These are phyloP conservation scores for Verbascum thapsus DNA, from an alignment of 257 asterid species.

Conservation along the genomic window DNA sequence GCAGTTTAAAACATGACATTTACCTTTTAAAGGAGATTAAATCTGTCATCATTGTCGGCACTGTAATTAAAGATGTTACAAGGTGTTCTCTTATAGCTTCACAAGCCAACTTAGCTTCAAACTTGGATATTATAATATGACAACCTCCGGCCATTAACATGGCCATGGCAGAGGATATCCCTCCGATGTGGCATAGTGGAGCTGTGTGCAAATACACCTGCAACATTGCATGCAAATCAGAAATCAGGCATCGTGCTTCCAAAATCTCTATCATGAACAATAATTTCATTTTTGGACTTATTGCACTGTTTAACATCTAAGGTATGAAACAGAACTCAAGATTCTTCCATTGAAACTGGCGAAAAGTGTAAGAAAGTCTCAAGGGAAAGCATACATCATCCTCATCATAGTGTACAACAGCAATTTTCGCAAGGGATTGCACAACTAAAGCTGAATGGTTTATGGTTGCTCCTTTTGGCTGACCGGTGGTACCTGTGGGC, in stretches of 20 bases:
- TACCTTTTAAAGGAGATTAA: slow-evolving; percentile 59
- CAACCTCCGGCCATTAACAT: slow-evolving; percentile 85
- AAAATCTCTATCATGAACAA: too few relatives aligned
- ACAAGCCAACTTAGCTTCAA: slow-evolving; percentile 60
- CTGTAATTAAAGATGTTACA: slow-evolving; percentile 79
- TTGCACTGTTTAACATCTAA: too few relatives aligned
- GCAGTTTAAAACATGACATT: not conserved
- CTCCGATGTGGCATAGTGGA: slow-evolving; percentile 93
- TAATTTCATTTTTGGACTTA: too few relatives aligned
- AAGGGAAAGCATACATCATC: slow-evolving; percentile 63
- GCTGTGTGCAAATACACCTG: slow-evolving; percentile 88
- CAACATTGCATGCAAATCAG: not conserved
- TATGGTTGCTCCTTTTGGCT: slow-evolving; percentile 82
- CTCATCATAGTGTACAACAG: slow-evolving; percentile 72
- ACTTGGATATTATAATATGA: slow-evolving; percentile 74
- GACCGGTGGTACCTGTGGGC: slow-evolving; percentile 78
- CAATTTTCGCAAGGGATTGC: slow-evolving; percentile 89
- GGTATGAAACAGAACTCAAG: not conserved
- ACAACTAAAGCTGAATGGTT: slow-evolving; percentile 74
- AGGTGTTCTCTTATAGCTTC: slow-evolving; percentile 58
- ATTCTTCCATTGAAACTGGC: not conserved
- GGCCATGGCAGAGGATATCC: slow-evolving; percentile 92
- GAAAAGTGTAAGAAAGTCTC: not conserved
- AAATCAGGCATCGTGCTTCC: too few relatives aligned
- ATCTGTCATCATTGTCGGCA: slow-evolving; percentile 95